Conservation (phyloP, 1,284 basidiomycete species). For the Gomphus bonarii region DNA sequence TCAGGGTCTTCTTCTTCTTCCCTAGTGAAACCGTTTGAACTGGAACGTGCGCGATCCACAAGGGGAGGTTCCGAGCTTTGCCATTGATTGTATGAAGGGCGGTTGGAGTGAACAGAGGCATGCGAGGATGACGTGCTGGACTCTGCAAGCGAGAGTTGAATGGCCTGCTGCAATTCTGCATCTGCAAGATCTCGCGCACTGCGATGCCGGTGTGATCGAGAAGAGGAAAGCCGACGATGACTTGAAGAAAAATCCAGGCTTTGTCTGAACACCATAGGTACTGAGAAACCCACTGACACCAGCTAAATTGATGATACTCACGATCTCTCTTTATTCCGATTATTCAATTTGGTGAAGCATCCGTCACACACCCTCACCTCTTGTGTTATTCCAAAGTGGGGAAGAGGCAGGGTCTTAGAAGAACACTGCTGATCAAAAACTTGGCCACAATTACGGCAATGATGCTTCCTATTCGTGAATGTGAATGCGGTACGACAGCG, state of each 20-base stretch:
- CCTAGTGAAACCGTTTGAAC: conserved; percentile 15
- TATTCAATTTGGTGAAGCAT: conserved; percentile 69
- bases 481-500: conserved; percentile 88
- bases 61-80: conserved; percentile 66
- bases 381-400: conserved; percentile 90
- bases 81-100: conserved; percentile 31
- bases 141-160: conserved; percentile 83
- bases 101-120: conserved; percentile 22
- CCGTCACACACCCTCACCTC: conserved; percentile 93
- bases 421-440: conserved; percentile 96
- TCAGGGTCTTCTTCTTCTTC: conserved; percentile 91
- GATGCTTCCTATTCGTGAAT: conserved; percentile 96
- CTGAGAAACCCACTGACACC: background rate
- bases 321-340: conserved; percentile 34
- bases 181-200: conserved; percentile 64
- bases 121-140: conserved; percentile 33
- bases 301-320: conserved; percentile 21
- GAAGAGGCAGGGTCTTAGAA: conserved; percentile 74
- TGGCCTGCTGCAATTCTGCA: conserved; percentile 88
- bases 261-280: background rate
- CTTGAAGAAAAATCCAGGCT: conserved; percentile 13
- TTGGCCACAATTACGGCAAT: conserved; percentile 96
- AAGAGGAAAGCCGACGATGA: conserved; percentile 10
- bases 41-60: conserved; percentile 43
- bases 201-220: conserved; percentile 36